Evolutionary conservation across 345 rosid genomes (phyloP).

Genomic region (Orychophragmus violaceus): DNA sequence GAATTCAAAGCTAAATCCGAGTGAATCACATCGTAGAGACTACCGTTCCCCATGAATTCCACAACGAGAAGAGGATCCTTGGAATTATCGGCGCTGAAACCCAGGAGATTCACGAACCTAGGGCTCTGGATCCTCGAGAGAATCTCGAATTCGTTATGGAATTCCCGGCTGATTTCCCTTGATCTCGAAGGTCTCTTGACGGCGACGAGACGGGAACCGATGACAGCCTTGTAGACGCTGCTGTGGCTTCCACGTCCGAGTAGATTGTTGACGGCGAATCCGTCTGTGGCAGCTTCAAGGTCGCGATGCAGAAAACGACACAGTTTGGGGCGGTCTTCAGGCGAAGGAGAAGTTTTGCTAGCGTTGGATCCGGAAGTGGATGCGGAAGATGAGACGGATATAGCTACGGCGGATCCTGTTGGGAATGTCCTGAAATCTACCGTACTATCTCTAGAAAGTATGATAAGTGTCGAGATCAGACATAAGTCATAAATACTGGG

Average conservation of each 20-base stretch:
- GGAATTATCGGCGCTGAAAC: conserved; percentile 57
- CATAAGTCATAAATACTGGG: no score
- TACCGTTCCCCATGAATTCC: conserved; percentile 91
- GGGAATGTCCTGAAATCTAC: no score
- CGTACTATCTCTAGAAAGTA: no score
- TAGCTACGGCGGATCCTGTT: conserved; percentile 49
- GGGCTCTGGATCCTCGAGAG: conserved; percentile 88
- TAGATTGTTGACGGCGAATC: conserved; percentile 70
- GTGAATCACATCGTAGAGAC: conserved; percentile 84
- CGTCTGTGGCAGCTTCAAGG: conserved; percentile 87
- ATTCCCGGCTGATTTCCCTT: conserved; percentile 56
- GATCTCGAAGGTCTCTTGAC: conserved; percentile 73
- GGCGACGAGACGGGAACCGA: conserved; percentile 85
- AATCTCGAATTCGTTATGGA: conserved; percentile 92
- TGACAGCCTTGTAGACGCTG: conserved; percentile 80
- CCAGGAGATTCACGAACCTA: conserved; percentile 79
- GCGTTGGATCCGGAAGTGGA: conserved; percentile 33
- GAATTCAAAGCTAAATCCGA: conserved; percentile 30
- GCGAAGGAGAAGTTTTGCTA: conserved; percentile 32
- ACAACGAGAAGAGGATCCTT: conserved; percentile 77
- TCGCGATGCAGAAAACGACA: conserved; percentile 77
- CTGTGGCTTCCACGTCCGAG: conserved; percentile 98
- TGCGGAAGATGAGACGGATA: conserved; percentile 23
- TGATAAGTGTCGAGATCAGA: no score
- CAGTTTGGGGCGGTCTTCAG: conserved; percentile 60